Percentiles rank a stretch among this genome's conserved stretches.
phyloP scores from a whole-genome alignment of 2,329 filamentous ascomycete genomes.

The Colletotrichum sp. region DNA sequence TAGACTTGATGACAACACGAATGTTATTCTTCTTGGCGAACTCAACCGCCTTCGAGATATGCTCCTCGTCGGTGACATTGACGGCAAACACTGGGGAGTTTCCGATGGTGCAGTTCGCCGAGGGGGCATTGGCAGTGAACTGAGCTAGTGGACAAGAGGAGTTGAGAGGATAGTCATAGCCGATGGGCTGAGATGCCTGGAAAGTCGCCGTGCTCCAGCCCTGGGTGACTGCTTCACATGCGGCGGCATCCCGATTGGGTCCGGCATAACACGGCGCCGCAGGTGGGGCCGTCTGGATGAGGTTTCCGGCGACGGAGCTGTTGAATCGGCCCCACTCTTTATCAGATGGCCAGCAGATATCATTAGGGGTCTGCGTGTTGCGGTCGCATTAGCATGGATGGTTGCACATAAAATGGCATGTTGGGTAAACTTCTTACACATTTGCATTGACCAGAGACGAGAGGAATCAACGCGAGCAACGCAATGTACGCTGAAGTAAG shows the following conservation, averaged over 20 bases:
- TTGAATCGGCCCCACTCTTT: conserved; percentile 55
- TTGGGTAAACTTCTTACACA: background rate
- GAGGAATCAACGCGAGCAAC: background rate
- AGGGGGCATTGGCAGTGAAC: background rate
- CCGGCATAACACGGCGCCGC: conserved; percentile 29
- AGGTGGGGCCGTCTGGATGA: conserved; percentile 56
- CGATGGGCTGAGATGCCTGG: background rate
- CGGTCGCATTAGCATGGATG: background rate
- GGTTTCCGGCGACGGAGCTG: conserved; percentile 49
- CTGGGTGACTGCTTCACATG: background rate
- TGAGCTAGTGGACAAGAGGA: background rate
- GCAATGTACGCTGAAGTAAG: background rate
- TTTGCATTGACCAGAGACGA: background rate
- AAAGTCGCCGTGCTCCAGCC: background rate
- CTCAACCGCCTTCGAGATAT: background rate
- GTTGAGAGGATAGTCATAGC: background rate
- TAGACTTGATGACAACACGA: conserved; percentile 41
- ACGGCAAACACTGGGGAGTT: conserved; percentile 36
- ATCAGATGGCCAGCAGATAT: conserved; percentile 55
- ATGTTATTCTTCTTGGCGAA: conserved; percentile 46
- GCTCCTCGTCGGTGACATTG: background rate
- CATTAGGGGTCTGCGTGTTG: conserved; percentile 23
- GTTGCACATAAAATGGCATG: too few species aligned
- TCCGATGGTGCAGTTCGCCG: conserved; percentile 38
- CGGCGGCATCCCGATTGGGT: background rate